Base-by-base conservation (phyloP, 1,284 basidiomycete genomes). In the Cryptococcus sp. region DNA sequence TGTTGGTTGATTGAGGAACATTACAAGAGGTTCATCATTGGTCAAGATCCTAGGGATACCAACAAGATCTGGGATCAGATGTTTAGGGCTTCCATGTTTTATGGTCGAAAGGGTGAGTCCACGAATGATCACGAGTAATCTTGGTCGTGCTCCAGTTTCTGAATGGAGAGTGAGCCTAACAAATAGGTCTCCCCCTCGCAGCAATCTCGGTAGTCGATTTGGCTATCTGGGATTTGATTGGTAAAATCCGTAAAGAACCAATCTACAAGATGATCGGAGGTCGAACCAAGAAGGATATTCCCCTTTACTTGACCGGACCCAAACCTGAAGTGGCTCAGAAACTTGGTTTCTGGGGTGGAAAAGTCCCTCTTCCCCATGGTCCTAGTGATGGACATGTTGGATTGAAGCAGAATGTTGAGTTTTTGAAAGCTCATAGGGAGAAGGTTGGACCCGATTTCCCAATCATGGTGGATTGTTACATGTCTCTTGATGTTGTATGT, bases 261-360 rank as follows among this genome's bases (percentile, higher is more conserved):
- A 76, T 81, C 52, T 81, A 81, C 75, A 80, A 80, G 70, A 77
- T 81, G 75, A 81, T 80, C 55, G 80, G 79, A 32, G 79, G 79
- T 7, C 64, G 70, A 31, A 79, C 77, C 46, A 79, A 78, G 70
- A 77, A 78, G 48, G 73, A 78, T 54, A 77, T 81, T 45, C 77
- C 75, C 0, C 75, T 80, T 36, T 80, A 81, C 66, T 76, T 79
- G 54, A 81, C 80, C 0, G 79, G 80, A 0, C 79, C 78, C 5
- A 61, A 71, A 31, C 78, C 79, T 3, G 69, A 64, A 0, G 76
- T 76, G 21, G 78, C 79, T 16, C 77, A 79, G 62, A 64, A 72
- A 49, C 72, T 79, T 56, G 80, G 79, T 5, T 81, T 81, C 73
- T 80, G 77, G 76, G 80, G 80, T 0, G 67, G 71, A 42, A 81